Percentiles rank a stretch among this genome's conserved stretches.
Evolutionary conservation across 768 basidiomycete genomes (phyloP).

Genomic region (Royoungia palumana): DNA sequence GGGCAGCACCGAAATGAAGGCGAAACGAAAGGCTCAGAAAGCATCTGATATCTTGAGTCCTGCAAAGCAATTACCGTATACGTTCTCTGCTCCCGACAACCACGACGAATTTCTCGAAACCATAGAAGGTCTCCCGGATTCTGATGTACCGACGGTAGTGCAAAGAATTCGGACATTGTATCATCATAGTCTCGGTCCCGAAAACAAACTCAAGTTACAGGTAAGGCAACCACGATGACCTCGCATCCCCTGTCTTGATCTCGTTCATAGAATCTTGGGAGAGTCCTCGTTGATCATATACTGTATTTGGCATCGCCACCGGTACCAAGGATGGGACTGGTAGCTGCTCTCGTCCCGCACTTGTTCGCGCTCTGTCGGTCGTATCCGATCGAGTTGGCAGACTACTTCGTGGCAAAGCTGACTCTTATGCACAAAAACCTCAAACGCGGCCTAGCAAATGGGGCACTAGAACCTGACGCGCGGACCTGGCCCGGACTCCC

Average conservation of each 20-base stretch:
- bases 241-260: not conserved
- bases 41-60: constrained; percentile 29
- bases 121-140: constrained; percentile 63
- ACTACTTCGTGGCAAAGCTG: constrained; percentile 78
- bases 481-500: constrained; percentile 88
- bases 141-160: constrained; percentile 74
- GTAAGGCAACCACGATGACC: constrained; percentile 39
- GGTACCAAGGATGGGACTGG: constrained; percentile 52
- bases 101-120: constrained; percentile 92
- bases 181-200: constrained; percentile 87
- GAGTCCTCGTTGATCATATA: constrained; percentile 84
- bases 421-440: constrained; percentile 93
- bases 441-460: constrained; percentile 71
- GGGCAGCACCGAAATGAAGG: constrained; percentile 40
- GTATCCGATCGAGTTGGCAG: constrained; percentile 79
- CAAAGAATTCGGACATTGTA: constrained; percentile 88
- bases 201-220: constrained; percentile 91
- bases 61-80: constrained; percentile 79
- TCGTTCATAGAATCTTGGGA: constrained; percentile 56
- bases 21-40: constrained; percentile 33
- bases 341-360: constrained; percentile 72
- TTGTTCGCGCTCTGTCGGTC: constrained; percentile 72
- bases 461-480: constrained; percentile 53
- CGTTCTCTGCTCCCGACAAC: constrained; percentile 81
- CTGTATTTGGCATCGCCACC: constrained; percentile 70